Evolutionary conservation across 2,329 filamentous ascomycete genomes (phyloP).

Genomic region (Microsporum canis): DNA sequence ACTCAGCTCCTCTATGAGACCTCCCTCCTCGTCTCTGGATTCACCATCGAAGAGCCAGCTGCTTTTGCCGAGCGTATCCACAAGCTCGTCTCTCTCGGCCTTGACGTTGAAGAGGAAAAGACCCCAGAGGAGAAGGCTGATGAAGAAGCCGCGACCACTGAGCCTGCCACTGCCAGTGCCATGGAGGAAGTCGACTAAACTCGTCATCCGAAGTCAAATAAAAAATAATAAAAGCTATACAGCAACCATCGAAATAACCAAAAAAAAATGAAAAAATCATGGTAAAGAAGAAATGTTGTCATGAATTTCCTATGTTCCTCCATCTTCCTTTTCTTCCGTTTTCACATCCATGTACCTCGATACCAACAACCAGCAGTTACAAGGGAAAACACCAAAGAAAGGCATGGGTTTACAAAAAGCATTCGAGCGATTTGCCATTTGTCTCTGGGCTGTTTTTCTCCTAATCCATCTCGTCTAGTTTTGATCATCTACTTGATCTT

Average conservation of each 20-base stretch:
- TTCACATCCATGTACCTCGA: background rate
- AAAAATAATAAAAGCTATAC: background rate
- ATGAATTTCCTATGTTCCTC: constrained; percentile 5
- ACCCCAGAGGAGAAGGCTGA: constrained; percentile 45
- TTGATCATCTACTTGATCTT: background rate
- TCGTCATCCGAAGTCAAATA: background rate
- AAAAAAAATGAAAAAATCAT: background rate
- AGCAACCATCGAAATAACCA: background rate
- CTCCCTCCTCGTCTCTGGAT: constrained; percentile 93
- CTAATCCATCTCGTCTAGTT: background rate
- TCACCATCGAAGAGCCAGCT: constrained; percentile 98
- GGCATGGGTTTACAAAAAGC: background rate
- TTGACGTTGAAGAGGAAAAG: constrained; percentile 95
- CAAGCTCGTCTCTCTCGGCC: constrained; percentile 95
- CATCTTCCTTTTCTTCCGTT: background rate
- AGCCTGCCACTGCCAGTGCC: constrained; percentile 69
- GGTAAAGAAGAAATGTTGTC: constrained; percentile 5
- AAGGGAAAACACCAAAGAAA: background rate
- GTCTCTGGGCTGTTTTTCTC: background rate
- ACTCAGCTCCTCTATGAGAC: constrained; percentile 98
- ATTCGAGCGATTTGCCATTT: background rate
- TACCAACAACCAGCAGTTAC: background rate
- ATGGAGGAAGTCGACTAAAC: constrained; percentile 99
- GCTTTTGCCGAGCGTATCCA: constrained; percentile 98
- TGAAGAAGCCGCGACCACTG: constrained; percentile 50